Conservation (phyloP, 345 rosid species). For the Populus euphratica region DNA sequence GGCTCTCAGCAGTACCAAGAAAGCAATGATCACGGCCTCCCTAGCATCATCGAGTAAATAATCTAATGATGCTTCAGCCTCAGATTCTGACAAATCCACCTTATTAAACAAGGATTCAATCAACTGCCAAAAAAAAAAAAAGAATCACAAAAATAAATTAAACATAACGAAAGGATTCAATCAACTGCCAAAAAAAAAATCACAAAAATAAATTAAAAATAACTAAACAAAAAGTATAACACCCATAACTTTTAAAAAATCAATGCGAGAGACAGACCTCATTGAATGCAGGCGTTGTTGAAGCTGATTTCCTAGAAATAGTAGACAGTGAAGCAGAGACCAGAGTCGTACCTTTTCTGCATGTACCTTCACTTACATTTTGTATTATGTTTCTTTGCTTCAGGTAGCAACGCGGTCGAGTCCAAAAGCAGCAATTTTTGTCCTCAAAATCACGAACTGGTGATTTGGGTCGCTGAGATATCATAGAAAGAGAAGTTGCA, state of each 20-base stretch:
- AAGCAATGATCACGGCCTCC: constrained; percentile 80
- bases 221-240: not conserved
- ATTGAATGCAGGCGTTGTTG: constrained; percentile 37
- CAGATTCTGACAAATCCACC: constrained; percentile 66
- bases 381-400: not conserved
- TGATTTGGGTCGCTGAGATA: not conserved
- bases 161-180: constrained; percentile 42
- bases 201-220: not conserved
- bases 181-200: constrained; percentile 34
- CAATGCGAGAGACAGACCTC: constrained; percentile 29
- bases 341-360: not conserved
- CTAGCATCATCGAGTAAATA: constrained; percentile 53
- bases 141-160: not conserved
- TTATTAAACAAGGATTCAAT: constrained; percentile 62
- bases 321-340: constrained; percentile 28
- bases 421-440: not conserved
- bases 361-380: not conserved
- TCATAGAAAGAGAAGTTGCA: not conserved
- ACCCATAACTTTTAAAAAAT: not conserved
- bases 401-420: not conserved
- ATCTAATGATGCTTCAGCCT: constrained; percentile 70
- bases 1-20: constrained; percentile 80
- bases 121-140: constrained; percentile 35
- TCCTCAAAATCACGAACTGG: not conserved
- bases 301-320: constrained; percentile 24